Percentiles rank a stretch among this genome's conserved stretches.
Conservation (phyloP, 31 red algal species). For the Porphyra umbilicalis region DNA sequence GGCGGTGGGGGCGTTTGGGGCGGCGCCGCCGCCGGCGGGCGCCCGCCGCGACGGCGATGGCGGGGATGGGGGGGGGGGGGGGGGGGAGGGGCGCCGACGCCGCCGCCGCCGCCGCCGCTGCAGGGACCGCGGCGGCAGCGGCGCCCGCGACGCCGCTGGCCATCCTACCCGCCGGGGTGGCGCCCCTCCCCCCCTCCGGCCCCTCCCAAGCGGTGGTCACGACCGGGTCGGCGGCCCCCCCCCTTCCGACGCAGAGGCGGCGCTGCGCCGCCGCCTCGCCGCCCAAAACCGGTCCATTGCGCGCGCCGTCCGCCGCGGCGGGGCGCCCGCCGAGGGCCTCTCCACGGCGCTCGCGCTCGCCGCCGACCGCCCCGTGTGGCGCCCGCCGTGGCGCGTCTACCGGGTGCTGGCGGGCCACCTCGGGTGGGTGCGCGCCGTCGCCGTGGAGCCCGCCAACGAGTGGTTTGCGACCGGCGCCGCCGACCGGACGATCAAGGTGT, state of each 20-base stretch:
- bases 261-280: neutral
- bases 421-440: slow-evolving; percentile 80
- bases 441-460: slow-evolving; percentile 69
- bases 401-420: slow-evolving; percentile 67
- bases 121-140: neutral
- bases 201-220: neutral
- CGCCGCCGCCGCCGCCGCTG: neutral
- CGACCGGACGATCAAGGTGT: slow-evolving; percentile 85
- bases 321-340: neutral
- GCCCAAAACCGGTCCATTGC: neutral
- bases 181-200: neutral
- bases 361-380: slow-evolving; percentile 51
- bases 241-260: neutral
- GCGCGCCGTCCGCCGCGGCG: neutral
- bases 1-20: neutral
- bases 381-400: slow-evolving; percentile 60
- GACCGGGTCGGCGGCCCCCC: neutral
- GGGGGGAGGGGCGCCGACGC: neutral
- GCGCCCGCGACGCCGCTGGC: neutral
- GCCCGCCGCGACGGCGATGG: neutral
- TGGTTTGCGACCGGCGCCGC: slow-evolving; percentile 86
- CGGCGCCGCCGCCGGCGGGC: neutral
- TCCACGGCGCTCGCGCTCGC: slow-evolving; percentile 10
- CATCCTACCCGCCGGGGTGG: neutral
- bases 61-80: neutral